A percentile compares a stretch with the other conserved stretches of the same genome.
phyloP scores from a whole-genome alignment of 805 yeast species.

The Diddensiella caesifluorescens region DNA sequence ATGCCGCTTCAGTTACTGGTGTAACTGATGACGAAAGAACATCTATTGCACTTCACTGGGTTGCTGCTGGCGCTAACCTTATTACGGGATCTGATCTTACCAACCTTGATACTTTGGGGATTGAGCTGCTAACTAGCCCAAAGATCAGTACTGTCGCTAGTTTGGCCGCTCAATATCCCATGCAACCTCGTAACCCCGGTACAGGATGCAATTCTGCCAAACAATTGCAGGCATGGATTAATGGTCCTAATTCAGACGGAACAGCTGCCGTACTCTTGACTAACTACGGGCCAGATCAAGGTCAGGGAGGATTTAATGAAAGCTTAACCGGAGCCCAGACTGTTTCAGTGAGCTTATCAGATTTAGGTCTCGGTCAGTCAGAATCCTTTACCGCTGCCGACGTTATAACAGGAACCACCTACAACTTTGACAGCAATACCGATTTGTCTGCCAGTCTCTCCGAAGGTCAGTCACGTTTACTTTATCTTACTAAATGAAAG shows the following conservation, averaged over 20 bases:
- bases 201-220: conserved; percentile 12
- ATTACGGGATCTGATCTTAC: conserved; percentile 11
- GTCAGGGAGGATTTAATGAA: conserved; percentile 12
- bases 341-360: conserved; percentile 8
- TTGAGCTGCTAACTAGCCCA: conserved; percentile 7
- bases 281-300: conserved; percentile 16
- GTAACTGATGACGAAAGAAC: conserved; percentile 7
- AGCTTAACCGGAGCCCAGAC: conserved; percentile 8
- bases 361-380: conserved; percentile 6
- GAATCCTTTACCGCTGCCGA: conserved; percentile 1
- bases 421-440: background rate
- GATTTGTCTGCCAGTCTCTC: conserved; percentile 3
- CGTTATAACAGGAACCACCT: conserved; percentile 8
- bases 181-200: conserved; percentile 15
- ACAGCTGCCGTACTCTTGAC: conserved; percentile 10
- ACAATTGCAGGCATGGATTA: conserved; percentile 14
- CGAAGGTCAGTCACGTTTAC: conserved; percentile 9
- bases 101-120: conserved; percentile 10
- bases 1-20: conserved; percentile 10
- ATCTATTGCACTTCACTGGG: conserved; percentile 12
- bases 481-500: conserved; percentile 1
- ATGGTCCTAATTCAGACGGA: conserved; percentile 6
- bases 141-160: conserved; percentile 4
- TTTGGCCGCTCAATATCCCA: conserved; percentile 11
- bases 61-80: conserved; percentile 13